Evolutionary conservation across 163 green algal genomes (phyloP).

Genomic region (Coccomyxa subellipsoidea): DNA sequence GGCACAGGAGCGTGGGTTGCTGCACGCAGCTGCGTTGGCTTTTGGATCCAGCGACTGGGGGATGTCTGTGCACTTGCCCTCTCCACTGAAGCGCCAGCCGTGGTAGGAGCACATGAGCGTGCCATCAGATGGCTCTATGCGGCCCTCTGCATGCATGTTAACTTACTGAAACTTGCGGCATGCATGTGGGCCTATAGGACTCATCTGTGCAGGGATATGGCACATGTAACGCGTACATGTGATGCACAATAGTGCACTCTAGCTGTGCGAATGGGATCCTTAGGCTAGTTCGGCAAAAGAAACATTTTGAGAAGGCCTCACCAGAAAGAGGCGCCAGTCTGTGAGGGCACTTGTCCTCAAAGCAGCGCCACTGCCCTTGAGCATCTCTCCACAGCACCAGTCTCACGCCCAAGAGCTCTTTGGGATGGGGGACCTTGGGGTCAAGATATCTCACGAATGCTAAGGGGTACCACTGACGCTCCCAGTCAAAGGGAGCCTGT

Average conservation of each 20-base stretch:
- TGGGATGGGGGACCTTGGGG: constrained; percentile 36
- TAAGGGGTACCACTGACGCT: constrained; percentile 47
- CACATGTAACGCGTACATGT: too few relatives aligned
- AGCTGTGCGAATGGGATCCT: too few relatives aligned
- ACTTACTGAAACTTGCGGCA: too few relatives aligned
- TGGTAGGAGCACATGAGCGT: constrained; percentile 33
- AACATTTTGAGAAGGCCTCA: neutral
- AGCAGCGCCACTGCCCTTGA: constrained; percentile 32
- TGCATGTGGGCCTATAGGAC: too few relatives aligned
- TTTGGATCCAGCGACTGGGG: constrained; percentile 41
- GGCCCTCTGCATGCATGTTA: constrained; percentile 19
- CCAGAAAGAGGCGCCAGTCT: constrained; percentile 29
- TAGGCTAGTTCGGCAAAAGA: too few relatives aligned
- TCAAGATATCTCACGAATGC: constrained; percentile 30
- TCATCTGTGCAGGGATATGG: too few relatives aligned
- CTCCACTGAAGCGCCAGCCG: constrained; percentile 55
- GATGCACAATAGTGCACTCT: too few relatives aligned
- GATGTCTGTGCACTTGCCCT: constrained; percentile 49
- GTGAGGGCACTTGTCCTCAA: constrained; percentile 49
- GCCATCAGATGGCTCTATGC: constrained; percentile 25
- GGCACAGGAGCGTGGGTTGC: neutral
- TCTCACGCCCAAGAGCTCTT: constrained; percentile 46
- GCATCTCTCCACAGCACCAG: constrained; percentile 36
- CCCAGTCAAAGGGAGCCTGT: constrained; percentile 32
- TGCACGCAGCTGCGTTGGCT: neutral